These are phyloP conservation scores for Globisporangium abappressorium DNA, from an alignment of 352 stramenopile genomes.

Conservation along the genomic window DNA sequence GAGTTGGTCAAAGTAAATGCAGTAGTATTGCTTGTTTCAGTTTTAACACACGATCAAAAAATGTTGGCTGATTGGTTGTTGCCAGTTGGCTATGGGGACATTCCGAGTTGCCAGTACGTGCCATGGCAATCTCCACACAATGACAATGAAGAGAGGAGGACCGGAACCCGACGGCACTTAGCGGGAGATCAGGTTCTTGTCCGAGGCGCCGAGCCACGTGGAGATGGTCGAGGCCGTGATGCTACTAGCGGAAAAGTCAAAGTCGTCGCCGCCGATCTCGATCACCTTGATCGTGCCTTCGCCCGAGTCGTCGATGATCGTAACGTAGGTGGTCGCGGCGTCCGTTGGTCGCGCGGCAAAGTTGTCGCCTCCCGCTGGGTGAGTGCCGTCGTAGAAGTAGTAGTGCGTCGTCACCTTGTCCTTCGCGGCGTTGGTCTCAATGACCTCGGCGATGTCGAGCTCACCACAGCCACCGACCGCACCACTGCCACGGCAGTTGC, in stretches of 20 bases:
- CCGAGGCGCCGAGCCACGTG: constrained; percentile 33
- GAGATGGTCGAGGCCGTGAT: constrained; percentile 30
- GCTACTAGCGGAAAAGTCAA: constrained; percentile 32
- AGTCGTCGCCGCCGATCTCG: constrained; percentile 37
- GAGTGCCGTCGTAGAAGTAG: constrained; percentile 64
- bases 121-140: not conserved
- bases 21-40: not conserved
- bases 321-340: constrained; percentile 40
- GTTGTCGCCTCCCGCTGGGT: constrained; percentile 42
- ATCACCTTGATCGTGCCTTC: constrained; percentile 42
- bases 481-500: constrained; percentile 66
- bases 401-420: constrained; percentile 71
- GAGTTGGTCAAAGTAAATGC: not conserved
- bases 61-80: not conserved
- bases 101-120: not conserved
- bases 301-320: constrained; percentile 45
- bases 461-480: constrained; percentile 60
- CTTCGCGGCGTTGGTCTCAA: constrained; percentile 50
- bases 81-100: not conserved
- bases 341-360: constrained; percentile 33
- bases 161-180: not conserved
- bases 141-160: not conserved
- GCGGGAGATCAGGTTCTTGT: constrained; percentile 30
- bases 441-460: constrained; percentile 69
- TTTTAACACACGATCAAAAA: constrained; percentile 1